Percentiles rank a stretch among this genome's conserved stretches.
Conservation (phyloP, 768 basidiomycete genomes). For the Pulveroboletus ravenelii region DNA sequence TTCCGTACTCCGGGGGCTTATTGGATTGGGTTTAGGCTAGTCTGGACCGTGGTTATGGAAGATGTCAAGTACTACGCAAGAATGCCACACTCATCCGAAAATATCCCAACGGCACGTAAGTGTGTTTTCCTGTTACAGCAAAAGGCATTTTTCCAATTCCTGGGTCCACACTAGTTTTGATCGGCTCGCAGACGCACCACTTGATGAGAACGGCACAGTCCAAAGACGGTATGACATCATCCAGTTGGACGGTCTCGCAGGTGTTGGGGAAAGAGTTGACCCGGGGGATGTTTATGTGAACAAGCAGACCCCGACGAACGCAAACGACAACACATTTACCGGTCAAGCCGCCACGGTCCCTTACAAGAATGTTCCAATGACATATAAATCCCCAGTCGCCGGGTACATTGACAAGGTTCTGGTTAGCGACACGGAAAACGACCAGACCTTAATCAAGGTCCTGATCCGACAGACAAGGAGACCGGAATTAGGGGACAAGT, state of each 20-base stretch:
- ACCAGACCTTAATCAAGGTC: slow-evolving; percentile 95
- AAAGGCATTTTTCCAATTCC: slow-evolving; percentile 7
- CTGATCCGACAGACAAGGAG: slow-evolving; percentile 94
- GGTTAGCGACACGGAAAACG: slow-evolving; percentile 94
- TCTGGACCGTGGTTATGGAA: slow-evolving; percentile 93
- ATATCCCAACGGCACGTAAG: slow-evolving; percentile 96
- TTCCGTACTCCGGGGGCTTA: slow-evolving; percentile 5
- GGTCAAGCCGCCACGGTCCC: slow-evolving; percentile 79
- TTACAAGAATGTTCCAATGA: slow-evolving; percentile 90
- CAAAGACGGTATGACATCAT: slow-evolving; percentile 88
- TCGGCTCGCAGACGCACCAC: slow-evolving; percentile 87
- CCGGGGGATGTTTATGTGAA: slow-evolving; percentile 94
- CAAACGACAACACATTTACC: slow-evolving; percentile 85
- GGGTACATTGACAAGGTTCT: slow-evolving; percentile 97
- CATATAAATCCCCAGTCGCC: slow-evolving; percentile 90
- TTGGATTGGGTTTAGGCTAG: slow-evolving; percentile 57
- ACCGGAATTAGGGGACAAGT: slow-evolving; percentile 97
- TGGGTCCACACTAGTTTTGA: slow-evolving; percentile 58
- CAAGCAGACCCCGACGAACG: slow-evolving; percentile 92
- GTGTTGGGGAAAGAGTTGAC: slow-evolving; percentile 90
- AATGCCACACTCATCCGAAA: slow-evolving; percentile 90
- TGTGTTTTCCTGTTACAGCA: slow-evolving; percentile 25
- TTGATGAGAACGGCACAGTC: slow-evolving; percentile 74
- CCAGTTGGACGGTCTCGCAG: slow-evolving; percentile 88
- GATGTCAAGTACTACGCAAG: slow-evolving; percentile 96